Conservation (phyloP, 2,329 filamentous ascomycete species). For the Fusarium sp. region DNA sequence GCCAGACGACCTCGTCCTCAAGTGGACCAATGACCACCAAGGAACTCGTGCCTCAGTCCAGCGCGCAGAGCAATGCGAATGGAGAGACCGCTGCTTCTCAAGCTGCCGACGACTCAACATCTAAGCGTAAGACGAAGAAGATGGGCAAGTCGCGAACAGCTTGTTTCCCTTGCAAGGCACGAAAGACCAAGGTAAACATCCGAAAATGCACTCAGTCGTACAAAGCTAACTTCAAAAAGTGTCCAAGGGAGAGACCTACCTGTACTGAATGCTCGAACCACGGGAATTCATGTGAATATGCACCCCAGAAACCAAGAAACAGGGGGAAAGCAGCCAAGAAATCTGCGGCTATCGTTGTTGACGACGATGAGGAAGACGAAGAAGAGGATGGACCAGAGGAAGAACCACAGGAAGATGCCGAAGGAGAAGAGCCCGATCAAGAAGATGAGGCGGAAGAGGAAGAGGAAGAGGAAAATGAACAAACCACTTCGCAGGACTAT, state of each 20-base stretch:
- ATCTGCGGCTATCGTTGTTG: conserved; percentile 26
- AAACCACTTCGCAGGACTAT: conserved; percentile 37
- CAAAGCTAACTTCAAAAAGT: conserved; percentile 49
- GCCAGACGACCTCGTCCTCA: conserved; percentile 39
- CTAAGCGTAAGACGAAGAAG: conserved; percentile 36
- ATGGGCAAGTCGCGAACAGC: conserved; percentile 52
- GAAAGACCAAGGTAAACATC: conserved; percentile 56
- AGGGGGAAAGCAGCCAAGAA: conserved; percentile 37
- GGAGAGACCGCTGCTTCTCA: conserved; percentile 19
- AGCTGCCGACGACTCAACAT: conserved; percentile 8
- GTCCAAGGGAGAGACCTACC: conserved; percentile 56
- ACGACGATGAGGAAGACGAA: conserved; percentile 33
- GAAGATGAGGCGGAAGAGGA: conserved; percentile 36
- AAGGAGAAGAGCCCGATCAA: conserved; percentile 31
- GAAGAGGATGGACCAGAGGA: conserved; percentile 17
- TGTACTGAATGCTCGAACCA: conserved; percentile 56
- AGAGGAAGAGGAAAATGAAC: conserved; percentile 17
- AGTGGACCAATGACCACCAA: conserved; percentile 51
- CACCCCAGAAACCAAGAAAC: conserved; percentile 50
- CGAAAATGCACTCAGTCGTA: not conserved
- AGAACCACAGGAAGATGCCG: conserved; percentile 25
- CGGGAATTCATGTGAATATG: conserved; percentile 56
- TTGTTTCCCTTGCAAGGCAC: conserved; percentile 55
- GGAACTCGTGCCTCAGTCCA: conserved; percentile 49
- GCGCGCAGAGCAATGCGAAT: conserved; percentile 25